Evolutionary conservation across 2,329 filamentous ascomycete genomes (phyloP).

Genomic region (Claviceps maximensis): DNA sequence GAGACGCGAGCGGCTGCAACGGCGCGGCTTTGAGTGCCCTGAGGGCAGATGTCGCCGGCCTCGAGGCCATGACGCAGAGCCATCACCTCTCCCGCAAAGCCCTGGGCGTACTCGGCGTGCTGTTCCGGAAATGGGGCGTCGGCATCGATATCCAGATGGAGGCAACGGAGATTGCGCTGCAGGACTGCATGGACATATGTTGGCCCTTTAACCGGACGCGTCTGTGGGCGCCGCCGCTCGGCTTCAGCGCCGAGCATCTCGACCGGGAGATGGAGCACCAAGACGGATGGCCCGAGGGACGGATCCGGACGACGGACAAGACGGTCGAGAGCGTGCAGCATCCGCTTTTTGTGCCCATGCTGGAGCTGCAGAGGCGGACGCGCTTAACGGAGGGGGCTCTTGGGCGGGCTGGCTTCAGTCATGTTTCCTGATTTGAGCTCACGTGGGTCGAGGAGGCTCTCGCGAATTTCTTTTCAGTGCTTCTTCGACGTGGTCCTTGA

Average conservation of each 20-base stretch:
- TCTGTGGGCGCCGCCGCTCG: background rate
- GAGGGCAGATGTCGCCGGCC: slow-evolving; percentile 38
- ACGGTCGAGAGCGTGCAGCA: background rate
- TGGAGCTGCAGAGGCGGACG: background rate
- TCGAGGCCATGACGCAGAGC: slow-evolving; percentile 46
- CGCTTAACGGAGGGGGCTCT: background rate
- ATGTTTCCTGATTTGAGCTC: background rate
- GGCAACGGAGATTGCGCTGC: slow-evolving; percentile 15
- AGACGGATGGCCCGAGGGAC: background rate
- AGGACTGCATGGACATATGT: slow-evolving; percentile 17
- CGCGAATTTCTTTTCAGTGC: no score
- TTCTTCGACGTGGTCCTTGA: no score
- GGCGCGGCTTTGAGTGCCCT: slow-evolving; percentile 24
- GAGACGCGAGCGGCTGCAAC: background rate
- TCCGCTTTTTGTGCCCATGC: background rate
- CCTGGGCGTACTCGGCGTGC: slow-evolving; percentile 41
- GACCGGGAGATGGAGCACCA: background rate
- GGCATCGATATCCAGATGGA: slow-evolving; percentile 29
- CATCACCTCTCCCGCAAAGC: slow-evolving; percentile 46
- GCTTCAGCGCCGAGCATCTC: background rate
- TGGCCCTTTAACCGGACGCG: background rate
- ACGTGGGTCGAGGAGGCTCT: no score
- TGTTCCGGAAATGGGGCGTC: slow-evolving; percentile 44
- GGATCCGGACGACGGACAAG: background rate
- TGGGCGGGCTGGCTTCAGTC: background rate